Evolutionary conservation across 2,329 filamentous ascomycete genomes (phyloP).

Genomic region (Claviceps arundinis): DNA sequence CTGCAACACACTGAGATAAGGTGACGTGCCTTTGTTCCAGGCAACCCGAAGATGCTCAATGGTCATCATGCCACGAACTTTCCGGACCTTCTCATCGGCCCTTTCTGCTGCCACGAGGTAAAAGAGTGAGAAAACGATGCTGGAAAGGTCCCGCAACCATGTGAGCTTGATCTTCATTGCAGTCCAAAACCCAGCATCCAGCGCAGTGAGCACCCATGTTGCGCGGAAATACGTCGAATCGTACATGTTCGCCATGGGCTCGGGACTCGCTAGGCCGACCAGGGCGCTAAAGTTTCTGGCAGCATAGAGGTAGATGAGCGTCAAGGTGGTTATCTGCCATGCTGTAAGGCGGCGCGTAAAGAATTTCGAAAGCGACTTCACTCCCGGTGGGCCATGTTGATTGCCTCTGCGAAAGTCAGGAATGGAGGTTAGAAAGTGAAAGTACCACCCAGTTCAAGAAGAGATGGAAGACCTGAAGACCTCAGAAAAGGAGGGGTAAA

Average conservation of each 20-base stretch:
- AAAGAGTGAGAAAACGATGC: constrained; percentile 74
- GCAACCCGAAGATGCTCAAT: constrained; percentile 83
- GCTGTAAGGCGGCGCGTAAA: constrained; percentile 61
- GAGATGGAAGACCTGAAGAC: neutral
- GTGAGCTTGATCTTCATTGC: constrained; percentile 79
- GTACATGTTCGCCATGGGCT: constrained; percentile 90
- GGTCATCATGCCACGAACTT: constrained; percentile 73
- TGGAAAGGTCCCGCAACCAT: constrained; percentile 70
- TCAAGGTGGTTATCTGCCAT: constrained; percentile 81
- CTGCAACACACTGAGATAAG: constrained; percentile 65
- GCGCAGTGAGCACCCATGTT: constrained; percentile 87
- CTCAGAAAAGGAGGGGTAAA: neutral
- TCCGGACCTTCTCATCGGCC: constrained; percentile 91
- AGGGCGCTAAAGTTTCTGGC: constrained; percentile 89
- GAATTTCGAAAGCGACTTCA: constrained; percentile 57
- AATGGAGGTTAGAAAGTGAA: neutral
- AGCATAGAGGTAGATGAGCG: constrained; percentile 82
- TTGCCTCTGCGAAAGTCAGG: constrained; percentile 49
- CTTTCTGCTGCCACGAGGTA: constrained; percentile 88
- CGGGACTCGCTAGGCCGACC: constrained; percentile 78
- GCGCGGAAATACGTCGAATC: constrained; percentile 85
- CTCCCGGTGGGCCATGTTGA: constrained; percentile 71
- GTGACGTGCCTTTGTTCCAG: constrained; percentile 90
- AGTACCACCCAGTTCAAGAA: neutral
- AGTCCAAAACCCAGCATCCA: constrained; percentile 97